Evolutionary conservation across 257 asterid species (phyloP), one percentile per base, ranked within the genome.

Genomic region (Nicotiana tomentosiformis): DNA sequence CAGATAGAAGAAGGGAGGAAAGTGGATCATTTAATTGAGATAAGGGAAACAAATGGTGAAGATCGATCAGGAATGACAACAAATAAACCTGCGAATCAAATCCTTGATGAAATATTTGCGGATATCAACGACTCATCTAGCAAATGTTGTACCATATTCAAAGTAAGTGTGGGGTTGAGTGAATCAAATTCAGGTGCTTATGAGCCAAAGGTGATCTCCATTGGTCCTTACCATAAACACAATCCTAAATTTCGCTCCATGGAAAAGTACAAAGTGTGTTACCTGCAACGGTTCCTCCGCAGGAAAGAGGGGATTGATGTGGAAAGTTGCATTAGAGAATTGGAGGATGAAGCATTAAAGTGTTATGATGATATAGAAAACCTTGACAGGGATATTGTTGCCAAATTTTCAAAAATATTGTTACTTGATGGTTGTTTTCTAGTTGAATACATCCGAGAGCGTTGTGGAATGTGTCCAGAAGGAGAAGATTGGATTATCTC

Each of bases 391-490:
- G 56, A 43, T 15, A 10, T 1, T 8, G 8, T 4, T 5, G 57
- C 3, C 1, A 1, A 69, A 43, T 77, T 85, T 18, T 30, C n/a
- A 4, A 32, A 82, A 37, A 78, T 78, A 33, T 5, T 82, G n/a
- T 65, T 82, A 17, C 32, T 83, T 16, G 86, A 85, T 61, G 84
- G 86, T 6, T 78, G 60, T 26, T 85, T 85, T 11, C 23, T 82
- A 3, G 64, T 82, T 16, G 86, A 72, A 49, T 78, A 18, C 3
- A 49, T 85, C 12, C 26, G 62, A 4, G 70, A 80, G 62, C 9
- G n/a, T 33, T 29, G 18, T 17, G 68, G 51, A 43, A 2, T 10
- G 0, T 11, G 1, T 43, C 61, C 72, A 26, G 1, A 1, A 5
- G 33, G n/a, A 29, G 37, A 60, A 43, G 84, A 62, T 1, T 7